Evolutionary conservation across 495 filamentous ascomycete species (phyloP).

Genomic region (Neurospora sp.): DNA sequence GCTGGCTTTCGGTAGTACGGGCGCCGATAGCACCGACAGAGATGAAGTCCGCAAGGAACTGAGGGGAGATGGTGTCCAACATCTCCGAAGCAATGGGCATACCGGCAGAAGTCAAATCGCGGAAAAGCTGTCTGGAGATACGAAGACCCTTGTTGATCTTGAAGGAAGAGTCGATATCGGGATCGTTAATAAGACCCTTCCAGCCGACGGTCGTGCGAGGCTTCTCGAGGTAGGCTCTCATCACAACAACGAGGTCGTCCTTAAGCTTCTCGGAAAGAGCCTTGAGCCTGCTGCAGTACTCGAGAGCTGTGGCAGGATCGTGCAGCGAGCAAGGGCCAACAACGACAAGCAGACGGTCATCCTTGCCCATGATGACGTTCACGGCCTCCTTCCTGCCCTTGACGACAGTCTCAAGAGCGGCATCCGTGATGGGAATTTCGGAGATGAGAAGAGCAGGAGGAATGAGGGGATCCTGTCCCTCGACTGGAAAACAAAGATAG

Average conservation of each 20-base stretch:
- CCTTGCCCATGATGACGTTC: conserved; percentile 63
- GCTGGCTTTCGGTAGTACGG: conserved; percentile 91
- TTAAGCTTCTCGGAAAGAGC: conserved; percentile 60
- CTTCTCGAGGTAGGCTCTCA: conserved; percentile 99
- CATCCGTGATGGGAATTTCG: conserved; percentile 72
- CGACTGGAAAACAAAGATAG: conserved; percentile 43
- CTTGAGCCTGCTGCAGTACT: conserved; percentile 74
- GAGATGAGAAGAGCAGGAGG: conserved; percentile 77
- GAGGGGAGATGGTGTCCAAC: conserved; percentile 95
- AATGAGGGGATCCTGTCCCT: conserved; percentile 92
- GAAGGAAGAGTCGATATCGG: conserved; percentile 93
- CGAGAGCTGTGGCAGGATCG: conserved; percentile 77
- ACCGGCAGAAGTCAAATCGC: conserved; percentile 71
- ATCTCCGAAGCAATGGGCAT: conserved; percentile 96
- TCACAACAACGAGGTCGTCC: conserved; percentile 81
- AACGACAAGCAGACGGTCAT: conserved; percentile 86
- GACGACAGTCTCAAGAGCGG: conserved; percentile 57
- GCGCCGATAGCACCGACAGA: conserved; percentile 94
- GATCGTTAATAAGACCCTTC: conserved; percentile 99
- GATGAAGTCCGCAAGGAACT: conserved; percentile 88
- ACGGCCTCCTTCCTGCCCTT: conserved; percentile 74
- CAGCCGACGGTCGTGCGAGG: conserved; percentile 97
- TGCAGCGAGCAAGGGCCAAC: conserved; percentile 96
- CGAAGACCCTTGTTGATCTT: conserved; percentile 98
- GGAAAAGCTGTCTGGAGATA: conserved; percentile 79